Evolutionary conservation across 2,329 filamentous ascomycete genomes (phyloP).

Genomic region (Pyrenophora graminea): DNA sequence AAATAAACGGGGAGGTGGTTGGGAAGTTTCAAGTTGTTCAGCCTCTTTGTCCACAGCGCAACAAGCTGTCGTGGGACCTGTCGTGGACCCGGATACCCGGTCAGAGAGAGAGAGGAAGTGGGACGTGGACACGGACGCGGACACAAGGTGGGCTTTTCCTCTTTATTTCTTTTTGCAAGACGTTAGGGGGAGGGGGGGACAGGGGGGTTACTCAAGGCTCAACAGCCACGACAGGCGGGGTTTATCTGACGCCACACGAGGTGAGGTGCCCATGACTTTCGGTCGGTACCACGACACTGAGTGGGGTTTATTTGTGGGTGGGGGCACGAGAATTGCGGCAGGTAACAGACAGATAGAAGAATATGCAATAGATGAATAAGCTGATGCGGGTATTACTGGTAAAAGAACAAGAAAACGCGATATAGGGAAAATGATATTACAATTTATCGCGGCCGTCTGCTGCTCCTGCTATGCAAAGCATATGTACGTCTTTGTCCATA

Average conservation of each 20-base stretch:
- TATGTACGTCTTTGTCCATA: slow-evolving; percentile 15
- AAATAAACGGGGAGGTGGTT: not conserved
- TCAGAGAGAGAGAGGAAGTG: not conserved
- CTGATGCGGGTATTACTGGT: not conserved
- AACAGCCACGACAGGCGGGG: slow-evolving; percentile 10
- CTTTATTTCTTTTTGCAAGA: too few relatives aligned
- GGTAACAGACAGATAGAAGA: not conserved
- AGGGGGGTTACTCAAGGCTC: not conserved
- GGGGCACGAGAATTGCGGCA: not conserved
- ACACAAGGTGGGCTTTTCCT: not conserved
- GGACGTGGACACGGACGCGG: too few relatives aligned
- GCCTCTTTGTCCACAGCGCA: too few relatives aligned
- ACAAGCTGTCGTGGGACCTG: not conserved
- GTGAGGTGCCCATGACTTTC: not conserved
- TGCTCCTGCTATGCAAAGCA: slow-evolving; percentile 20
- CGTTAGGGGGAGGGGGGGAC: too few relatives aligned
- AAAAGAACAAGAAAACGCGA: not conserved
- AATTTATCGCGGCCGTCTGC: slow-evolving; percentile 16
- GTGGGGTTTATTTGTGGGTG: not conserved
- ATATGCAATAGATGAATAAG: too few relatives aligned
- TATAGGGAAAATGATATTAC: slow-evolving; percentile 16
- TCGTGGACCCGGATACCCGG: slow-evolving; percentile 1
- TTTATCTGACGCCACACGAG: slow-evolving; percentile 8
- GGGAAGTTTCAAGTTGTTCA: not conserved
- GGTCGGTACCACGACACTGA: not conserved